Conservation (phyloP, 768 basidiomycete genomes). For the Mycena haematopus region DNA sequence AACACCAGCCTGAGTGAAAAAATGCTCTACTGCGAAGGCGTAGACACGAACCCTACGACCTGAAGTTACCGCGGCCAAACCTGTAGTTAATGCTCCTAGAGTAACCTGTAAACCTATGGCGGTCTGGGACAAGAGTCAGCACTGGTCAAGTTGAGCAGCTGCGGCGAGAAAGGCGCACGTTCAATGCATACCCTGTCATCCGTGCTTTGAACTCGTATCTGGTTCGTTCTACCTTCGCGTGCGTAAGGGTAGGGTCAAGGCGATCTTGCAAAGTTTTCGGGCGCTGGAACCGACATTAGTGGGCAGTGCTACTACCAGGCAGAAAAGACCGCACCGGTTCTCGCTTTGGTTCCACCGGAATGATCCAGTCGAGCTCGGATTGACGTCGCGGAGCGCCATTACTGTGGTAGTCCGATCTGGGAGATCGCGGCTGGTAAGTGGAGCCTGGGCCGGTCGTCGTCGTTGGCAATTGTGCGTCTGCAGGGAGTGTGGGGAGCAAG, state of each 20-base stretch:
- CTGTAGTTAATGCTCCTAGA: constrained; percentile 72
- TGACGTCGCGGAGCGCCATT: constrained; percentile 20
- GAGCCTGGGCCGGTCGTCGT: background rate
- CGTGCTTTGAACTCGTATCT: constrained; percentile 54
- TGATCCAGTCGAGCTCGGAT: constrained; percentile 48
- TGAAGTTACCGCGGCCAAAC: constrained; percentile 55
- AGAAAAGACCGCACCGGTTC: background rate
- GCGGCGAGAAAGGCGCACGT: constrained; percentile 2
- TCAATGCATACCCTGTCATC: constrained; percentile 23
- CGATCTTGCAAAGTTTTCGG: constrained; percentile 57
- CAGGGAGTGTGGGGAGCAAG: constrained; percentile 4
- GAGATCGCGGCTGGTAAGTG: background rate
- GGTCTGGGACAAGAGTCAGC: constrained; percentile 44
- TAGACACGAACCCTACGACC: constrained; percentile 46
- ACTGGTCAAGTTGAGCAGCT: background rate
- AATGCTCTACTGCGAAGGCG: background rate
- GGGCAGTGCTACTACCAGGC: background rate
- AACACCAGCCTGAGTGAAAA: background rate
- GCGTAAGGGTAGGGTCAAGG: constrained; percentile 56
- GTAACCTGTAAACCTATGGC: constrained; percentile 71
- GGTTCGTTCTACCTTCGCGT: constrained; percentile 52
- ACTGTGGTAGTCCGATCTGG: background rate
- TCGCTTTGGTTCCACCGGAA: constrained; percentile 41
- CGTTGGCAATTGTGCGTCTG: background rate
- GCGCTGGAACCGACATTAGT: constrained; percentile 20